Conservation (phyloP, 305 asterid genomes). For the Solanum aculeatissimum region DNA sequence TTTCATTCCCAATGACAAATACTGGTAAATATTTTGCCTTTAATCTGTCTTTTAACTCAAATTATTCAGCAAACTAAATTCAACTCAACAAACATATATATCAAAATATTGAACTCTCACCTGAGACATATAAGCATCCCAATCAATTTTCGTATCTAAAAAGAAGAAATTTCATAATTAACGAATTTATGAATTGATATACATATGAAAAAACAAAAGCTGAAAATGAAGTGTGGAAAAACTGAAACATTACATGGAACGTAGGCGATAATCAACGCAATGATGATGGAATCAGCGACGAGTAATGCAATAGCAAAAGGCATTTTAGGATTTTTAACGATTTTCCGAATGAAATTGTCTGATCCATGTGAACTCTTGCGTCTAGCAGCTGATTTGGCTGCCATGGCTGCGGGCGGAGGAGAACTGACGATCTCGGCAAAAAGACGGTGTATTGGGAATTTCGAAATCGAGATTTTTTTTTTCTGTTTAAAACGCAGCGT, state of each 20-base stretch:
- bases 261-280: constrained; percentile 52
- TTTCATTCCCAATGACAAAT: not conserved
- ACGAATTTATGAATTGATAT: not conserved
- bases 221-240: not conserved
- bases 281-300: constrained; percentile 54
- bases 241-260: constrained; percentile 58
- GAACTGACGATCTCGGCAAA: not conserved
- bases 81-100: not conserved
- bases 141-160: constrained; percentile 90
- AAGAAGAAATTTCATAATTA: not conserved
- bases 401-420: constrained; percentile 19
- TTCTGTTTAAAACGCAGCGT: not conserved
- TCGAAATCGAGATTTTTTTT: not conserved
- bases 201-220: not conserved
- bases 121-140: constrained; percentile 99
- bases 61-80: not conserved
- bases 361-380: constrained; percentile 3
- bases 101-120: constrained; percentile 17
- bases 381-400: constrained; percentile 20
- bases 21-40: not conserved
- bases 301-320: constrained; percentile 43
- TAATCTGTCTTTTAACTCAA: not conserved
- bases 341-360: constrained; percentile 8
- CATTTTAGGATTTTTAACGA: constrained; percentile 24
- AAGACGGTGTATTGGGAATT: not conserved